phyloP scores from a whole-genome alignment of 75 land plant genomes.

The Picea sitchensis region DNA sequence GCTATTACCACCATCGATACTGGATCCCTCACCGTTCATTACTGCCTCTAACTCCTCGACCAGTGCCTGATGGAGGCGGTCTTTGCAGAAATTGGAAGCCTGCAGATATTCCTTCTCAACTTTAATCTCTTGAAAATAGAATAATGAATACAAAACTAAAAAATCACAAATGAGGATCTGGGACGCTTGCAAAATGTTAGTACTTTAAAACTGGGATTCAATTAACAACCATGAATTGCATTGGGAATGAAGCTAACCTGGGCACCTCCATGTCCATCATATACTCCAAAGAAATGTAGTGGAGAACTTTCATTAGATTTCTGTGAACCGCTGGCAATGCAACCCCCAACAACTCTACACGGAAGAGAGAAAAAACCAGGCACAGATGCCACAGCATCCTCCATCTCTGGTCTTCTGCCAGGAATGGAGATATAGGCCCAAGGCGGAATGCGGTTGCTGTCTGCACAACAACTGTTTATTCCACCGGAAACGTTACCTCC shows the following conservation, averaged over 20 bases:
- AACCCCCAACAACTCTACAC: conserved; percentile 33
- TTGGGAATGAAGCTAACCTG: conserved; percentile 46
- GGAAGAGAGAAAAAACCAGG: conserved; percentile 51
- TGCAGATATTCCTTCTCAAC: conserved; percentile 19
- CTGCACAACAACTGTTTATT: conserved; percentile 28
- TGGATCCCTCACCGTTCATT: conserved; percentile 8
- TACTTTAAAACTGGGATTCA: conserved; percentile 1
- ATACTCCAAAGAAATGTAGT: conserved; percentile 86
- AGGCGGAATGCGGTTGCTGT: conserved; percentile 39
- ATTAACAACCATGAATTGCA: conserved; percentile 4
- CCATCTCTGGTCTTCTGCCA: conserved; percentile 89
- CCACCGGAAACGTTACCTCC: not conserved
- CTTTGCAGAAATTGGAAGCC: conserved; percentile 84
- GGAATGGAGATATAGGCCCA: conserved; percentile 57
- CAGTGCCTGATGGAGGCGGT: conserved; percentile 69
- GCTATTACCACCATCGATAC: not conserved
- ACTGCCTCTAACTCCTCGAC: conserved; percentile 56
- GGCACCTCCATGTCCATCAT: conserved; percentile 91
- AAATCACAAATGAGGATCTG: not conserved
- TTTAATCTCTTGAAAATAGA: not conserved
- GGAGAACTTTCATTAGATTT: conserved; percentile 15
- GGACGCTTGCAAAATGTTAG: not conserved
- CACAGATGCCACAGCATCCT: conserved; percentile 54
- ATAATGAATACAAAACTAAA: not conserved
- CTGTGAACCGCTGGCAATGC: conserved; percentile 24